Conservation (phyloP, 495 filamentous ascomycete species). For the Tetracladium setigerum region DNA sequence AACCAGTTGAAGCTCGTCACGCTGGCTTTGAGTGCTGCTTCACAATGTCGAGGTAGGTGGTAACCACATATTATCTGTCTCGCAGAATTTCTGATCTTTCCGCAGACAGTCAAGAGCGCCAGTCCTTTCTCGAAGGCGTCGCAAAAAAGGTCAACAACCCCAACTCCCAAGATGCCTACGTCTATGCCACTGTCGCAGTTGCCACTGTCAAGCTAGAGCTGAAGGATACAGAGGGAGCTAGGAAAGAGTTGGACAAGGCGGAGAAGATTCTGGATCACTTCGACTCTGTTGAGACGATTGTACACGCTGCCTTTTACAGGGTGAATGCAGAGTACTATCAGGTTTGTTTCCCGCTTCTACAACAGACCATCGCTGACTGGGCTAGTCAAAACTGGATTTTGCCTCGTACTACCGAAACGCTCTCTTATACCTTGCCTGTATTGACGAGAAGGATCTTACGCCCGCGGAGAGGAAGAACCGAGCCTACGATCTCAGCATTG, state of each 20-base stretch:
- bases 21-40: conserved; percentile 76
- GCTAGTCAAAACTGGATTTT: conserved; percentile 74
- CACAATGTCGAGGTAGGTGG: conserved; percentile 72
- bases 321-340: conserved; percentile 94
- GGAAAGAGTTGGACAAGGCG: conserved; percentile 78
- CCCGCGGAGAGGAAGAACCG: conserved; percentile 65
- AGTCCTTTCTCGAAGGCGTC: conserved; percentile 78
- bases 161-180: conserved; percentile 91
- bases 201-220: conserved; percentile 80
- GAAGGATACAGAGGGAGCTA: conserved; percentile 63
- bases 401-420: conserved; percentile 94
- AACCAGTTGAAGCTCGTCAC: conserved; percentile 96
- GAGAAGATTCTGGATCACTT: conserved; percentile 85
- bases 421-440: conserved; percentile 96
- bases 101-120: conserved; percentile 78
- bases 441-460: conserved; percentile 68
- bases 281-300: conserved; percentile 91
- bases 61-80: neutral
- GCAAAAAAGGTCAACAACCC: conserved; percentile 84
- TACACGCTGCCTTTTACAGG: conserved; percentile 95
- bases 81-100: conserved; percentile 5
- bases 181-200: conserved; percentile 87
- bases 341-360: conserved; percentile 26
- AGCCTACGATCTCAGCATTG: conserved; percentile 87
- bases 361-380: conserved; percentile 9